Base-by-base conservation (phyloP, 495 filamentous ascomycete species). In the Talaromyces adpressus region DNA sequence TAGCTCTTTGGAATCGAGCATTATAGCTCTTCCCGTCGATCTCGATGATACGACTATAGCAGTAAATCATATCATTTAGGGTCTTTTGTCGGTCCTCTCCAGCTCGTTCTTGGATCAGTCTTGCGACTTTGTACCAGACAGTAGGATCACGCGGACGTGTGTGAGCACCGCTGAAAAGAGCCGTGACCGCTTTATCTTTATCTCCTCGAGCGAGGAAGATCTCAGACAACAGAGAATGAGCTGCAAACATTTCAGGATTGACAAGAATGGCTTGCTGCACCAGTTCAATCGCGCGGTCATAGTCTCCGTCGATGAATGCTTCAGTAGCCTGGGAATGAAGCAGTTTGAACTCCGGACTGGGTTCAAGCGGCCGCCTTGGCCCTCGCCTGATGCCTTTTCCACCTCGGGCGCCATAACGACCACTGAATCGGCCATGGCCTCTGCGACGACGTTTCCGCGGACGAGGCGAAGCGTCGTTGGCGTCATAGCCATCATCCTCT, bases 241-340 rank as follows among this genome's bases (percentile, higher is more conserved):
- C 89, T 22, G 84, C 80, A 65, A 89, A 89, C 62, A 92, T 90
- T 71, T 96, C 92, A 14, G 90, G 89, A 69, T 96, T 96, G 67
- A 87, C 81, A 62, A 89, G 84, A 59, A 96, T 86, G 11, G 92
- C 89, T 68, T 86, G 84, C 56, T 81, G 77, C 11, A 89, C 83
- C 52, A 84, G 77, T 2, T 85, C 76, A 32, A 85, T 78, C 11
- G 91, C 89, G 39, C 80, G 76, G 29, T 87, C 84, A 69, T 87
- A 87, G 52, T 89, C 79, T 11, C 81, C 79, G 59, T 84, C 79
- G 64, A 91, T 84, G 70, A 88, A 93, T 2, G 87, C 85, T 29
- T 85, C 81, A 27, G 84, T 88, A 6, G 91, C 91, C 68, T 85
- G 74, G n/a, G 82, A 85, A 65, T 92, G 82, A 53, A 89, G 75